A percentile compares a stretch with the other conserved stretches of the same genome.
Evolutionary conservation across 2,329 filamentous ascomycete species (phyloP).

Genomic region (Alternaria sp.): DNA sequence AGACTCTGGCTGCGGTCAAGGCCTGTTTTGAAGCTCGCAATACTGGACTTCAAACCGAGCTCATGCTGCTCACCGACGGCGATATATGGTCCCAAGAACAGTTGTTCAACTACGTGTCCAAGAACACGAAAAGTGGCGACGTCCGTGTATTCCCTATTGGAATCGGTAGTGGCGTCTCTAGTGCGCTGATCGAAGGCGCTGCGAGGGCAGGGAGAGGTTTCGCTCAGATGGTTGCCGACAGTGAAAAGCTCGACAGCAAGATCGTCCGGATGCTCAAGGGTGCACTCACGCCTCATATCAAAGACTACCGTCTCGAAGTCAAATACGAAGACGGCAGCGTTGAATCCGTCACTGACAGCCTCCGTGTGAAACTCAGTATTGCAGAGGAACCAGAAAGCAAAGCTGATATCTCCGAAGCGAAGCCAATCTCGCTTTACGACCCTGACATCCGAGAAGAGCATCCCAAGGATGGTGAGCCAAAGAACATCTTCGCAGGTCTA

Average conservation of each 20-base stretch:
- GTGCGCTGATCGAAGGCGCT: slow-evolving; percentile 10
- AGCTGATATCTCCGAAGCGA: neutral
- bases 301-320: slow-evolving; percentile 14
- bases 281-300: slow-evolving; percentile 12
- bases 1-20: slow-evolving; percentile 3
- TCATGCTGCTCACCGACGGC: slow-evolving; percentile 14
- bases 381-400: neutral
- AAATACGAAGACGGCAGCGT: slow-evolving; percentile 15
- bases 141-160: slow-evolving; percentile 16
- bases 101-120: slow-evolving; percentile 3
- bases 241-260: slow-evolving; percentile 14
- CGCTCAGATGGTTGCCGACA: slow-evolving; percentile 11
- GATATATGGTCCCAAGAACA: slow-evolving; percentile 10
- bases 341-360: slow-evolving; percentile 5
- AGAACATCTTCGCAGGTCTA: slow-evolving; percentile 1
- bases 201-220: slow-evolving; percentile 14
- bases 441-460: neutral
- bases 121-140: neutral
- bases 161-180: slow-evolving; percentile 10
- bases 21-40: slow-evolving; percentile 5
- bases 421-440: slow-evolving; percentile 6
- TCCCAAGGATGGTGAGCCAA: slow-evolving; percentile 2
- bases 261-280: slow-evolving; percentile 19
- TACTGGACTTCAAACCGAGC: slow-evolving; percentile 2
- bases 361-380: neutral